Base-by-base conservation (phyloP, 2,329 filamentous ascomycete genomes). In the Chaetomiaceae sp. region DNA sequence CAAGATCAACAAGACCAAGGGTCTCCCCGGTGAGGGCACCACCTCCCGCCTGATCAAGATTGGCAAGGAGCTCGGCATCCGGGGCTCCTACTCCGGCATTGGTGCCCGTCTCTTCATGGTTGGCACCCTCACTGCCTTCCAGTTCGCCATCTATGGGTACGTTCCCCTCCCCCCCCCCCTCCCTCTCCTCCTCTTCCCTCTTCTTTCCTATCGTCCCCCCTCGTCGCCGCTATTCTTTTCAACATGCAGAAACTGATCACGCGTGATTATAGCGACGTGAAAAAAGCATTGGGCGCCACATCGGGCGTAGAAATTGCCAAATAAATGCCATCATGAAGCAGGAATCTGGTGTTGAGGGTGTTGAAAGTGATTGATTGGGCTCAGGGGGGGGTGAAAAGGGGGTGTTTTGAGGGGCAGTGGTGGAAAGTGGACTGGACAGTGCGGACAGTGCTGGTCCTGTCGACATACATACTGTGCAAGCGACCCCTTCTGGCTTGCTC, bases 1-100 rank as follows among this genome's bases (percentile, higher is more conserved):
- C 75, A 90, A 90, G 81, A 90, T 91, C 79, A 91, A 91, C 85
- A 91, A 90, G 85, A 87, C 85, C 73, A 84, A 86, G 75, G 87
- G 86, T 73, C 75, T 80, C 58, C 87, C 87, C 61, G 87, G 87
- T 74, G 87, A 91, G 78, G 81, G 87, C 67, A 90, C 86, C 65
- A 81, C 80, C 67, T 77, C 74, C 72, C 84, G 87, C 71, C 73
- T 91, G 65, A 78, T 90, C 76, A 90, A 90, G 83, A 90, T 91
- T 67, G 86, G 74, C 64, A 84, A 82, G 72, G 87, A 90, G 75
- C 84, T 91, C 63, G 87, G 87, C 71, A 61, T 90, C 67, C 77
- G 75, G 65, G 87, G 87, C 66, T 84, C 79, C 44, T 91, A 83
- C 76, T 75, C 79, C 65, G 87, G 87, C 80, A 85, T 91, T 65